phyloP scores from a whole-genome alignment of 352 stramenopile species.

The Elongisporangium prolatum region DNA sequence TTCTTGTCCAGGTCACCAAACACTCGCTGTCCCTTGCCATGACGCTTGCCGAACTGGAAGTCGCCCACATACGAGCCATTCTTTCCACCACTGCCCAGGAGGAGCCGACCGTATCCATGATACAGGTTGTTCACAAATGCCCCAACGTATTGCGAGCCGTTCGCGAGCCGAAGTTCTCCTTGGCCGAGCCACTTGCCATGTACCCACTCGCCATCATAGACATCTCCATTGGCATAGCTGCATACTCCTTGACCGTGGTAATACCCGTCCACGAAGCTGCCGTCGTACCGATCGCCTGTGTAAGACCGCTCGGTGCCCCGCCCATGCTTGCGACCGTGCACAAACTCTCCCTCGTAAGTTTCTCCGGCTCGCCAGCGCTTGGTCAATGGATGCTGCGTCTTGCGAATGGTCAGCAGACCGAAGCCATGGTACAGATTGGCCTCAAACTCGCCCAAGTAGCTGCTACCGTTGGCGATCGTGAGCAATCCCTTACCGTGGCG shows the following conservation, averaged over 20 bases:
- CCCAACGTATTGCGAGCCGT: slow-evolving; percentile 55
- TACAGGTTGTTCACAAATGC: slow-evolving; percentile 44
- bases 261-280: slow-evolving; percentile 36
- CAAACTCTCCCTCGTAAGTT: slow-evolving; percentile 66
- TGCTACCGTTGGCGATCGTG: slow-evolving; percentile 33
- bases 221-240: slow-evolving; percentile 49
- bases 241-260: slow-evolving; percentile 57
- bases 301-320: slow-evolving; percentile 30
- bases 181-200: slow-evolving; percentile 52
- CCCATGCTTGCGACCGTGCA: slow-evolving; percentile 45
- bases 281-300: slow-evolving; percentile 47
- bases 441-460: slow-evolving; percentile 54
- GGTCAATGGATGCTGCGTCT: slow-evolving; percentile 56
- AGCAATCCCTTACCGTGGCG: slow-evolving; percentile 57
- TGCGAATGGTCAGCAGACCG: slow-evolving; percentile 42
- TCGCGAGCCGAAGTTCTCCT: slow-evolving; percentile 36
- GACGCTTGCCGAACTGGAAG: slow-evolving; percentile 42
- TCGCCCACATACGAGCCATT: slow-evolving; percentile 60
- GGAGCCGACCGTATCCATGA: slow-evolving; percentile 55
- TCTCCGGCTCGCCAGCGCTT: slow-evolving; percentile 55
- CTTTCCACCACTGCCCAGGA: slow-evolving; percentile 34
- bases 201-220: slow-evolving; percentile 69
- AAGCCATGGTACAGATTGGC: slow-evolving; percentile 60
- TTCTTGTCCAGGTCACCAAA: slow-evolving; percentile 36
- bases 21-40: slow-evolving; percentile 56